Conservation (phyloP, 2,329 filamentous ascomycete species). For the Xylaria sp. region DNA sequence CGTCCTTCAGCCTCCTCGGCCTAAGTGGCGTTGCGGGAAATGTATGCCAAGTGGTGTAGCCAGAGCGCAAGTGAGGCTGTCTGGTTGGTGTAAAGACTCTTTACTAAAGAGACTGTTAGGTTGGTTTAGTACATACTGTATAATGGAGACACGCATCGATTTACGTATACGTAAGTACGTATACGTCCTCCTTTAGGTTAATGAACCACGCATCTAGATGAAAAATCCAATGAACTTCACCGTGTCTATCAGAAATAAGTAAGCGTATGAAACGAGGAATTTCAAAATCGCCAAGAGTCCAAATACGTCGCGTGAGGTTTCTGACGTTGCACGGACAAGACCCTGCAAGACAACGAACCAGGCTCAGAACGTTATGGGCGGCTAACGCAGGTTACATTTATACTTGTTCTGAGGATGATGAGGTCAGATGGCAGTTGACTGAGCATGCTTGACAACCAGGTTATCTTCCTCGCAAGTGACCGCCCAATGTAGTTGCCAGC, state of each 20-base stretch:
- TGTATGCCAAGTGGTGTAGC: background rate
- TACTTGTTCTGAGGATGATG: conserved; percentile 18
- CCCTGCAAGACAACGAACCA: conserved; percentile 3
- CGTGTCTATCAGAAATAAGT: background rate
- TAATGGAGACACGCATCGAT: background rate
- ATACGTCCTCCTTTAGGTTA: conserved; percentile 4
- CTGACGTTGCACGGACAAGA: conserved; percentile 27
- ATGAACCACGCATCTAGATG: background rate
- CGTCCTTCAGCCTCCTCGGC: conserved; percentile 1
- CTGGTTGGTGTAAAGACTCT: background rate
- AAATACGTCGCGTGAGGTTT: conserved; percentile 29
- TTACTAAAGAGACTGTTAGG: background rate
- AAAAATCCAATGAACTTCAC: background rate
- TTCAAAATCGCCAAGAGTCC: conserved; percentile 18
- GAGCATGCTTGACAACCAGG: conserved; percentile 25
- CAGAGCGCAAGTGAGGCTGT: background rate
- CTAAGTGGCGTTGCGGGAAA: no score
- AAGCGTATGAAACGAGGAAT: conserved; percentile 10
- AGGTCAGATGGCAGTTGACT: conserved; percentile 9
- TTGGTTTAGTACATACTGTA: conserved; percentile 10
- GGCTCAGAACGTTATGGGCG: conserved; percentile 7
- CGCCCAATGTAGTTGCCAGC: conserved; percentile 33
- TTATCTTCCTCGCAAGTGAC: conserved; percentile 29
- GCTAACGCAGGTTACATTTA: conserved; percentile 8
- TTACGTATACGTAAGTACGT: no score